A percentile compares a stretch with the other conserved stretches of the same genome.
Evolutionary conservation across 192 early-diverging fungal species (phyloP).

Genomic region (Lobosporangium transversale): DNA sequence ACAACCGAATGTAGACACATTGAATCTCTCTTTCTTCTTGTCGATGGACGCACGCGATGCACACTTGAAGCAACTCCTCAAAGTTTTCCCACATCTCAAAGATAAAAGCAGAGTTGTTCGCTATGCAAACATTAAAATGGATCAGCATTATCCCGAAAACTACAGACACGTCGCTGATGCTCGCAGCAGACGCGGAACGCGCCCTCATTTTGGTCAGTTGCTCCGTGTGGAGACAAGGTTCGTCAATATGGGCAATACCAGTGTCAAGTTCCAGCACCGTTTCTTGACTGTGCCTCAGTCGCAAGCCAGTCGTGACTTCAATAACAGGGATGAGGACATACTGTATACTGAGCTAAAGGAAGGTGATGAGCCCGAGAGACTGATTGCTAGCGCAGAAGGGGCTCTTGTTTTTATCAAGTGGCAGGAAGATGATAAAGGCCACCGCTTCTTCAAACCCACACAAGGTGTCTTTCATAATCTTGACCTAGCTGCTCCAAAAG

Average conservation of each 20-base stretch:
- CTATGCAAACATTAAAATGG: slow-evolving; percentile 36
- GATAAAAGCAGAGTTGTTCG: slow-evolving; percentile 39
- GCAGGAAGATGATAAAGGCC: slow-evolving; percentile 31
- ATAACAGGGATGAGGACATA: slow-evolving; percentile 29
- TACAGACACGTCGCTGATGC: background rate
- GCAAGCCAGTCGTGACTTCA: slow-evolving; percentile 40
- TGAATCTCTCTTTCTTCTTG: slow-evolving; percentile 37
- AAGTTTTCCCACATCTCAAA: slow-evolving; percentile 12
- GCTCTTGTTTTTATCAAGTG: slow-evolving; percentile 35
- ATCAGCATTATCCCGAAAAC: slow-evolving; percentile 31
- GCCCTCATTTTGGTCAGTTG: slow-evolving; percentile 23
- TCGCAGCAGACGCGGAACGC: slow-evolving; percentile 1
- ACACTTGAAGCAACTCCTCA: slow-evolving; percentile 27
- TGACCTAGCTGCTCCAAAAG: slow-evolving; percentile 13
- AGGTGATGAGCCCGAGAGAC: slow-evolving; percentile 34
- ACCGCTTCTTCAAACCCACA: slow-evolving; percentile 32
- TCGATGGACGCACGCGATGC: slow-evolving; percentile 41
- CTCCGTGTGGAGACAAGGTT: slow-evolving; percentile 41
- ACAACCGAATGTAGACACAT: slow-evolving; percentile 43
- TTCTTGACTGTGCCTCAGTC: slow-evolving; percentile 38
- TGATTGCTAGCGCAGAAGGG: slow-evolving; percentile 48
- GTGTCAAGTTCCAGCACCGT: slow-evolving; percentile 38
- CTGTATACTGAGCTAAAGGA: slow-evolving; percentile 14
- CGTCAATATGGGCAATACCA: slow-evolving; percentile 26
- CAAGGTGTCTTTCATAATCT: slow-evolving; percentile 20